A percentile compares a stretch with the other conserved stretches of the same genome.
Evolutionary conservation across 2,329 filamentous ascomycete species (phyloP).

Genomic region (Juglanconis sp.): DNA sequence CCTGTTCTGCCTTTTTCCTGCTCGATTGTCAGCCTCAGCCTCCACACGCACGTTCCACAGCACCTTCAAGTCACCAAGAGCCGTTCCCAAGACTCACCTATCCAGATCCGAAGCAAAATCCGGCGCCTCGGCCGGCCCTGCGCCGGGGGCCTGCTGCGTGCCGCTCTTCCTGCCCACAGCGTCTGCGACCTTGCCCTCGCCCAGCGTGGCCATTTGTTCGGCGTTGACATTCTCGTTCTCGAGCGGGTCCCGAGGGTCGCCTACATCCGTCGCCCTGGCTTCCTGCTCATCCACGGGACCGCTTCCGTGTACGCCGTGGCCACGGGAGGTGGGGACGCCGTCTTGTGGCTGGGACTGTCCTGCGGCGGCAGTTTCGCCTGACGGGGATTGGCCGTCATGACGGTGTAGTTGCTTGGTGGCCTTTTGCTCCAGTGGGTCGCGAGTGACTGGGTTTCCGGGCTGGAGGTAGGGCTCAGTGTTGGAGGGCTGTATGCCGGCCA

Average conservation of each 20-base stretch:
- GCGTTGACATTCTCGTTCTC: constrained; percentile 25
- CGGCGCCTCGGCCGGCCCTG: constrained; percentile 17
- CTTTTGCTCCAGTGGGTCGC: constrained; percentile 12
- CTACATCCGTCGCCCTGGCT: constrained; percentile 13
- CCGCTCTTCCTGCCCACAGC: constrained; percentile 25
- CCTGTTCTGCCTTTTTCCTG: constrained; percentile 25
- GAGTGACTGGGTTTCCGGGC: constrained; percentile 12
- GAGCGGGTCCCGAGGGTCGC: background rate
- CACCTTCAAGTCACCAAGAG: background rate
- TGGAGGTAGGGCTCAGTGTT: constrained; percentile 18
- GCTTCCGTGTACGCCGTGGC: constrained; percentile 18
- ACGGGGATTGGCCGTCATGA: background rate
- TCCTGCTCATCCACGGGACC: constrained; percentile 21
- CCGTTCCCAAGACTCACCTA: constrained; percentile 12
- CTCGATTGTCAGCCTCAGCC: background rate
- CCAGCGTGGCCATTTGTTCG: constrained; percentile 23
- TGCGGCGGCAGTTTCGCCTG: background rate
- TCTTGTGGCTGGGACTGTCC: constrained; percentile 10
- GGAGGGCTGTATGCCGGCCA: constrained; percentile 15
- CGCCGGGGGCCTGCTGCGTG: constrained; percentile 20
- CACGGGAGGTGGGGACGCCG: constrained; percentile 21
- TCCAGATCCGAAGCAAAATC: constrained; percentile 22
- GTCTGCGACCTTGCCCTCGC: constrained; percentile 25
- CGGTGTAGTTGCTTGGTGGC: background rate
- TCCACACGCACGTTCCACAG: background rate